Conservation (phyloP, 495 filamentous ascomycete species). For the Hyaloscypha hepaticicola region DNA sequence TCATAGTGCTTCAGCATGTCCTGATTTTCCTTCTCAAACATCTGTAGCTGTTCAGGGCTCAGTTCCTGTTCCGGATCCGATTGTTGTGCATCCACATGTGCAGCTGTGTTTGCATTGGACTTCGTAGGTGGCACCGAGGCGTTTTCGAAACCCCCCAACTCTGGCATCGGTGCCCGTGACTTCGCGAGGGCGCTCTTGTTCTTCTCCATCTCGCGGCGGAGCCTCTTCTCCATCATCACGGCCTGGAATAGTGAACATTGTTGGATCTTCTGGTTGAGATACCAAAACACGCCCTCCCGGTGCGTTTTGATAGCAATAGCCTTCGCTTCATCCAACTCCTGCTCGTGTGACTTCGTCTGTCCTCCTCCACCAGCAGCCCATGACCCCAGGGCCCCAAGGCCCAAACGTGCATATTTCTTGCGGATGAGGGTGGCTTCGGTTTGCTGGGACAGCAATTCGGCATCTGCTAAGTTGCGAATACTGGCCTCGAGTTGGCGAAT, state of each 20-base stretch:
- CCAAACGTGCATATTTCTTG: slow-evolving; percentile 60
- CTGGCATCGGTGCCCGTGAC: slow-evolving; percentile 38
- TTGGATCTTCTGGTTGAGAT: slow-evolving; percentile 70
- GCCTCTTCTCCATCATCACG: slow-evolving; percentile 84
- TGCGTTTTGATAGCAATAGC: slow-evolving; percentile 58
- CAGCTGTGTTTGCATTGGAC: slow-evolving; percentile 29
- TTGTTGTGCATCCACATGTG: slow-evolving; percentile 35
- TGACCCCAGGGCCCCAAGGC: slow-evolving; percentile 58
- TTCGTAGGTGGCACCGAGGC: slow-evolving; percentile 16
- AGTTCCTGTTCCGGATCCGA: slow-evolving; percentile 59
- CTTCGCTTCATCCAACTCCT: slow-evolving; percentile 66
- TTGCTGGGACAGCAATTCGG: slow-evolving; percentile 76
- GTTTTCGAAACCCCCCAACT: slow-evolving; percentile 25
- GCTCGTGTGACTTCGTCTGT: slow-evolving; percentile 53
- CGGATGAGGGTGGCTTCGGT: slow-evolving; percentile 63
- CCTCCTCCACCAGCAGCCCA: slow-evolving; percentile 67
- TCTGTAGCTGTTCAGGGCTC: slow-evolving; percentile 78
- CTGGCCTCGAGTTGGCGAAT: slow-evolving; percentile 78
- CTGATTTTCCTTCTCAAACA: slow-evolving; percentile 93
- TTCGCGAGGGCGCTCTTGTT: slow-evolving; percentile 84
- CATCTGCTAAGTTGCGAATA: slow-evolving; percentile 73
- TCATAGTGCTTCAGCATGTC: slow-evolving; percentile 91
- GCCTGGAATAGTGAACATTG: slow-evolving; percentile 73
- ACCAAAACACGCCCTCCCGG: slow-evolving; percentile 81
- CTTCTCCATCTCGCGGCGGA: slow-evolving; percentile 83